A percentile compares a stretch with the other conserved stretches of the same genome.
Conservation (phyloP, 2,329 filamentous ascomycete species). For the Monosporascus ibericus region DNA sequence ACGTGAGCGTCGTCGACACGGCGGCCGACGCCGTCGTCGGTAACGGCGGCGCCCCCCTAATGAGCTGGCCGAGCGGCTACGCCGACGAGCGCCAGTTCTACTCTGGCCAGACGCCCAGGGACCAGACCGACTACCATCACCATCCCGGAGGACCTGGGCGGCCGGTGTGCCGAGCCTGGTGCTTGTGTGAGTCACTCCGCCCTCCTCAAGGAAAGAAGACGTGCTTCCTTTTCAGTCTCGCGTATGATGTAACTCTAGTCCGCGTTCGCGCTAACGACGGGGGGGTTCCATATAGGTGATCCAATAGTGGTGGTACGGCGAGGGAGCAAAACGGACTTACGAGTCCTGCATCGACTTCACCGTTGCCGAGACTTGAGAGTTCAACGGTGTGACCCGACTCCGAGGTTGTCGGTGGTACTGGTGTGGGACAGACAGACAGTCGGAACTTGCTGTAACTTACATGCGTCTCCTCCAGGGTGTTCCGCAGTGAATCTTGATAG, state of each 20-base stretch:
- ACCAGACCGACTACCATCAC: slow-evolving; percentile 24
- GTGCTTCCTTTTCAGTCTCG: too few species aligned
- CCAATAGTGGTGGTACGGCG: slow-evolving; percentile 27
- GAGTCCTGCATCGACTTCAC: slow-evolving; percentile 25
- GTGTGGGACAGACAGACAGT: too few species aligned
- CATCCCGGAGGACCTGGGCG: slow-evolving; percentile 19
- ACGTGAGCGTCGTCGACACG: slow-evolving; percentile 43
- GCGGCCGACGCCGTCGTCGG: slow-evolving; percentile 33
- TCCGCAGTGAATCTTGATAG: background rate
- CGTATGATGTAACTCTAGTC: too few species aligned
- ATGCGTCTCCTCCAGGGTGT: background rate
- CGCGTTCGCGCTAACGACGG: too few species aligned
- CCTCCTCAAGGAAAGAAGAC: background rate
- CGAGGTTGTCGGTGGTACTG: too few species aligned
- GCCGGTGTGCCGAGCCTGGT: slow-evolving; percentile 18
- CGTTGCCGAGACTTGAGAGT: slow-evolving; percentile 10
- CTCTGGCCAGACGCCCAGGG: slow-evolving; percentile 16
- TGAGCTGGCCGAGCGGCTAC: slow-evolving; percentile 20
- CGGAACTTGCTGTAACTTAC: too few species aligned
- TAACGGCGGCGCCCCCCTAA: slow-evolving; percentile 15
- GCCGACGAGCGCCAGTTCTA: slow-evolving; percentile 24
- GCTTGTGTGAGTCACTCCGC: slow-evolving; percentile 20
- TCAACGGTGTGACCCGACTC: too few species aligned
- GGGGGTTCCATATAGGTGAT: slow-evolving; percentile 14
- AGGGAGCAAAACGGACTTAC: slow-evolving; percentile 23